A percentile compares a stretch with the other conserved stretches of the same genome.
Evolutionary conservation across 1,139 yeast genomes (phyloP).

Genomic region (Blastobotrys indianensis): DNA sequence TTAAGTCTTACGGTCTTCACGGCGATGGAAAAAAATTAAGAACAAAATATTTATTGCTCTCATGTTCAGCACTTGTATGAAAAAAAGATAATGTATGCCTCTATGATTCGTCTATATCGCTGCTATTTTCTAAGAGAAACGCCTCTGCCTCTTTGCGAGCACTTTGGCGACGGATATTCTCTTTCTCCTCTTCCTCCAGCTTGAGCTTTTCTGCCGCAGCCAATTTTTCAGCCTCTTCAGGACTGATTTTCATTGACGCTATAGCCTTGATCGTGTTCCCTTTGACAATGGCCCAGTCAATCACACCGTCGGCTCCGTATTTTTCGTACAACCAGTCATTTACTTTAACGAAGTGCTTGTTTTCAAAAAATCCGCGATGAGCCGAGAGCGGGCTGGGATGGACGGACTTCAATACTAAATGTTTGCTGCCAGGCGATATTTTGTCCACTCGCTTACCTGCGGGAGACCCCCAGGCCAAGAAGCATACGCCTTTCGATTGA

Average conservation of each 20-base stretch:
- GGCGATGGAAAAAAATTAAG: background rate
- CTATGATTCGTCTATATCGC: constrained; percentile 2
- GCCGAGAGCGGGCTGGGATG: constrained; percentile 97
- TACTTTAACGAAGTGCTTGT: constrained; percentile 62
- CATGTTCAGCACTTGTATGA: background rate
- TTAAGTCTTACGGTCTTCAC: background rate
- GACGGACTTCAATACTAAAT: constrained; percentile 58
- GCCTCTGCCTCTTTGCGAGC: constrained; percentile 7
- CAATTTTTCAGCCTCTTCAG: background rate
- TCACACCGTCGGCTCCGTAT: constrained; percentile 42
- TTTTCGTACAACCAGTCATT: constrained; percentile 62
- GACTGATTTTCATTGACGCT: constrained; percentile 8
- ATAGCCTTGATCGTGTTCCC: constrained; percentile 59
- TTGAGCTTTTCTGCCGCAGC: background rate
- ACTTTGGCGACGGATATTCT: background rate
- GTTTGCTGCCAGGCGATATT: constrained; percentile 32
- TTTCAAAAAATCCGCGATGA: constrained; percentile 70
- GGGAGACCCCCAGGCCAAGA: constrained; percentile 93
- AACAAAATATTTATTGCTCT: no score
- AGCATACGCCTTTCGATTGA: constrained; percentile 52
- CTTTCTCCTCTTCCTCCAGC: constrained; percentile 10
- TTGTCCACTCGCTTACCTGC: constrained; percentile 68
- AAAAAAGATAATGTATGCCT: background rate
- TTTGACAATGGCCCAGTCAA: constrained; percentile 60
- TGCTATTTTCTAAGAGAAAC: constrained; percentile 1